A percentile compares a stretch with the other conserved stretches of the same genome.
These are phyloP conservation scores for Oryza glaberrima DNA, from an alignment of 176 grass and related monocot genomes.

Conservation along the genomic window DNA sequence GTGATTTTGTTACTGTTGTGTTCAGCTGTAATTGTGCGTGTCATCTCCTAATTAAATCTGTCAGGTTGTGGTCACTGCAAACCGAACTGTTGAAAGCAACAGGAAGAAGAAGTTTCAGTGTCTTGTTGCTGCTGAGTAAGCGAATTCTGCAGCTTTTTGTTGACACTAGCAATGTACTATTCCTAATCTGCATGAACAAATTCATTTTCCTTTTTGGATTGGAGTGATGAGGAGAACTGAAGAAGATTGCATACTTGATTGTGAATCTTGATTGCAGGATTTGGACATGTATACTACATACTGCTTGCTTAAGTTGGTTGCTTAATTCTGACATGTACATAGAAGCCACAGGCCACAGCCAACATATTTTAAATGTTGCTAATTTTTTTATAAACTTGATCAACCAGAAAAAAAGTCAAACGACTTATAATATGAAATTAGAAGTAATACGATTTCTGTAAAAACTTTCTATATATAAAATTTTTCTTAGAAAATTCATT, in stretches of 20 bases:
- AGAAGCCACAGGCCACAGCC: too few species aligned
- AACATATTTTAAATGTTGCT: too few species aligned
- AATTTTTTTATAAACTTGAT: too few species aligned
- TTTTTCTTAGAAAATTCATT: too few species aligned
- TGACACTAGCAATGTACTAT: not conserved
- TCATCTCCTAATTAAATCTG: not conserved
- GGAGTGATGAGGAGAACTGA: not conserved
- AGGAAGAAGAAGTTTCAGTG: not conserved
- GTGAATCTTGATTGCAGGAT: too few species aligned
- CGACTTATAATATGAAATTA: too few species aligned
- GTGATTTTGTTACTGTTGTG: not conserved
- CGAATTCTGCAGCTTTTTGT: not conserved
- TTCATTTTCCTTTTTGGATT: not conserved
- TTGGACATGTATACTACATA: too few species aligned
- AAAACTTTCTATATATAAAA: too few species aligned
- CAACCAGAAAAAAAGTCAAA: too few species aligned
- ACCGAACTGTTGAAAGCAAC: not conserved
- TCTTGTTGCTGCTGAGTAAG: not conserved
- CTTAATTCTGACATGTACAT: too few species aligned
- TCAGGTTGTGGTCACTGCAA: slow-evolving; percentile 1
- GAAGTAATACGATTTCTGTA: too few species aligned
- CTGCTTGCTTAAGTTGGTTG: too few species aligned
- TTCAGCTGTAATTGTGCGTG: not conserved
- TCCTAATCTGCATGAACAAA: not conserved
- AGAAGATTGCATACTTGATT: not conserved